phyloP scores from a whole-genome alignment of 805 yeast species.

The Yarrowia deformans region DNA sequence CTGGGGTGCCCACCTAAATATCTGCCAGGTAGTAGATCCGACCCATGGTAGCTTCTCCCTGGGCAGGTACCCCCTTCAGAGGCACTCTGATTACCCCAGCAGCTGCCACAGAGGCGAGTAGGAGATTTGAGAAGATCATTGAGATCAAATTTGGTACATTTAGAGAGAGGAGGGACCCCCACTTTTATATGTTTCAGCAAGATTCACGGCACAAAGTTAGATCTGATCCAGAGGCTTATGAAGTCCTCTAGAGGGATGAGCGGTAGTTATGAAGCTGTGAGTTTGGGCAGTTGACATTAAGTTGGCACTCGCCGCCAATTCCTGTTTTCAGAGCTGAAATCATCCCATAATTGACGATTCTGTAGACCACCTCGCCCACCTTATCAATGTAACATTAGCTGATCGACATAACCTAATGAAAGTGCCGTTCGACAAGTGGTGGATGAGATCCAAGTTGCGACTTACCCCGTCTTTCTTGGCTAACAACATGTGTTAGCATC shows the following conservation, averaged over 20 bases:
- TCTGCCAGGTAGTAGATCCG: slow-evolving; percentile 13
- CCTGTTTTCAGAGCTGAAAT: not conserved
- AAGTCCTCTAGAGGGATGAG: not conserved
- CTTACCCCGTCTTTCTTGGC: not conserved
- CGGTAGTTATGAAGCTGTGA: too few species aligned
- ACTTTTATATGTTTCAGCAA: not conserved
- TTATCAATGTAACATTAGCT: slow-evolving; percentile 19
- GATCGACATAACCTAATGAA: slow-evolving; percentile 12
- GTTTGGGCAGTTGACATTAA: too few species aligned
- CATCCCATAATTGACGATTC: not conserved
- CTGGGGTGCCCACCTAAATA: slow-evolving; percentile 5
- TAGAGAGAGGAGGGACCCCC: not conserved
- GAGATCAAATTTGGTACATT: too few species aligned
- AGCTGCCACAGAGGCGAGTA: not conserved
- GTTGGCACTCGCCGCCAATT: too few species aligned
- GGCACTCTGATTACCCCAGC: slow-evolving; percentile 12
- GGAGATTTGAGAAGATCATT: slow-evolving; percentile 2
- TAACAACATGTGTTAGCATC: not conserved
- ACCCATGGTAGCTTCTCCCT: slow-evolving; percentile 4
- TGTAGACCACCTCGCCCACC: not conserved
- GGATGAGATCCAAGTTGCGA: not conserved
- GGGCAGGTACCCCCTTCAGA: not conserved
- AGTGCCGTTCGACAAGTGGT: slow-evolving; percentile 9
- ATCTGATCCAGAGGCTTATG: not conserved
- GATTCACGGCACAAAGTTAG: slow-evolving; percentile 20